Percentiles rank a stretch among this genome's conserved stretches.
phyloP scores from a whole-genome alignment of 2,329 filamentous ascomycete genomes.

The Phaeosphaeria sp. region DNA sequence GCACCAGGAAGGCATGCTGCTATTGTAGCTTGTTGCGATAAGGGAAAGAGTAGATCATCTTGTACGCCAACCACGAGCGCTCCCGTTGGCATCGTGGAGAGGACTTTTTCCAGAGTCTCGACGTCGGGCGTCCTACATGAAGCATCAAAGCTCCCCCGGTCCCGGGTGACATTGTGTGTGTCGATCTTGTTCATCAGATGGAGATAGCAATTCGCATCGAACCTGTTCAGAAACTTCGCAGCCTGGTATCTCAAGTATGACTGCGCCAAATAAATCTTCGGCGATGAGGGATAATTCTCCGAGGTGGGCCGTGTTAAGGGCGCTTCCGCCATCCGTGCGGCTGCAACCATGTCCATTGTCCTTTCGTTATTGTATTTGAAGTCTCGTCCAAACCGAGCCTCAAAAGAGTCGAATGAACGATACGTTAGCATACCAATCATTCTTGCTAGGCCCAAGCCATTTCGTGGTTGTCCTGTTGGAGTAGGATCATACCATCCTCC shows the following conservation, averaged over 20 bases:
- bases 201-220: constrained; percentile 51
- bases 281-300: constrained; percentile 44
- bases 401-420: constrained; percentile 45
- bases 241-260: constrained; percentile 50
- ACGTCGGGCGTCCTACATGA: constrained; percentile 10
- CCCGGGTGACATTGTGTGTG: constrained; percentile 44
- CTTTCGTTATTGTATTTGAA: background rate
- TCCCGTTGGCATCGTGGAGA: background rate
- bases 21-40: constrained; percentile 40
- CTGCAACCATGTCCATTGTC: background rate
- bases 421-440: constrained; percentile 52
- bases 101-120: background rate
- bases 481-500: constrained; percentile 43
- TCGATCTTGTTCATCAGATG: constrained; percentile 50
- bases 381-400: constrained; percentile 39
- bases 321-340: background rate
- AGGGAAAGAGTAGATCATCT: background rate
- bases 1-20: constrained; percentile 39
- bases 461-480: constrained; percentile 40
- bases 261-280: constrained; percentile 43
- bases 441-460: constrained; percentile 45
- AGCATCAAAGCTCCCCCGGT: background rate
- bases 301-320: background rate
- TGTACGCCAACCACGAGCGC: background rate
- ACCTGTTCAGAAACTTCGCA: constrained; percentile 47